Conservation (phyloP, 768 basidiomycete species). For the Suillus paluster region DNA sequence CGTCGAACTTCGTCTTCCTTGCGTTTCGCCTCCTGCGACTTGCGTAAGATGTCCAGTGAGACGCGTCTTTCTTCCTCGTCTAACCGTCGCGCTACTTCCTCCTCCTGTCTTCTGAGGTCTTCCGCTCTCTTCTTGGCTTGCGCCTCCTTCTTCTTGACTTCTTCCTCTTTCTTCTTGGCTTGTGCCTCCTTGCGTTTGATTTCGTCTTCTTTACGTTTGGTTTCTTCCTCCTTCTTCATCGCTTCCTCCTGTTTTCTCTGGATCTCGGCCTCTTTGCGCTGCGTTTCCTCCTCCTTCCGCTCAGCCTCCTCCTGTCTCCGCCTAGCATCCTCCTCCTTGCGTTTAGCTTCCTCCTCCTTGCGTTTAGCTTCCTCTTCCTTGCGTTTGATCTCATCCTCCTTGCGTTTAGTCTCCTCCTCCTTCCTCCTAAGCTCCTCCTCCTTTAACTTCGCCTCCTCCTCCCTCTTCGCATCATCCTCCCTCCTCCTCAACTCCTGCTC, state of each 20-base stretch:
- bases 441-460: conserved; percentile 26
- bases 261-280: conserved; percentile 26
- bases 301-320: conserved; percentile 27
- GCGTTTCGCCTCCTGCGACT: conserved; percentile 30
- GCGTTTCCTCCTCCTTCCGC: conserved; percentile 28
- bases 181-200: conserved; percentile 32
- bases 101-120: conserved; percentile 23
- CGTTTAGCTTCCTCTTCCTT: conserved; percentile 29
- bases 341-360: conserved; percentile 30
- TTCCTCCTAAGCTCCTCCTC: conserved; percentile 16
- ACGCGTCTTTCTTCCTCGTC: conserved; percentile 28
- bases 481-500: conserved; percentile 39
- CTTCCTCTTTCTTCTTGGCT: conserved; percentile 30
- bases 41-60: conserved; percentile 14
- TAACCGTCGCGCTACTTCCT: conserved; percentile 20
- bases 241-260: conserved; percentile 23
- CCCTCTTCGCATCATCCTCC: conserved; percentile 40
- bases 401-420: conserved; percentile 15
- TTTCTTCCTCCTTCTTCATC: conserved; percentile 27
- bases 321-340: too few relatives aligned
- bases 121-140: conserved; percentile 23
- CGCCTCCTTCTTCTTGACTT: conserved; percentile 23
- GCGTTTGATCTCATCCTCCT: conserved; percentile 33
- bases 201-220: conserved; percentile 25
- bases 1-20: conserved; percentile 30